Evolutionary conservation across 2,329 filamentous ascomycete species (phyloP).

Genomic region (Exophiala phaeomuriformis): DNA sequence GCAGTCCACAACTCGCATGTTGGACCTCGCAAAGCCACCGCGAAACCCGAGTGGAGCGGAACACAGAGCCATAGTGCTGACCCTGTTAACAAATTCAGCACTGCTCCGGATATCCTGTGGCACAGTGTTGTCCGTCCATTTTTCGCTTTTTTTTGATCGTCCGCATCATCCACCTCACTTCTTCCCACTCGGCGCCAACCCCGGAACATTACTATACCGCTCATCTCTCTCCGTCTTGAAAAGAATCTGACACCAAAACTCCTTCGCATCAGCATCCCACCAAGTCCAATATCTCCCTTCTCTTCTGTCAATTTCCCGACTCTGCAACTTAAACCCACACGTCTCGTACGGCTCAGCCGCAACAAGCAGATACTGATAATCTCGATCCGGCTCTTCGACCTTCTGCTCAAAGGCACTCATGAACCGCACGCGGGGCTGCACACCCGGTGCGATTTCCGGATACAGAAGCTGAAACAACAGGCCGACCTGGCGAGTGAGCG

Average conservation of each 20-base stretch:
- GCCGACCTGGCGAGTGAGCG: slow-evolving; percentile 78
- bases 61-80: no score
- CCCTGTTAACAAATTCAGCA: not conserved
- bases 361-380: slow-evolving; percentile 88
- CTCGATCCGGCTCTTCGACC: slow-evolving; percentile 87
- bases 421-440: slow-evolving; percentile 78
- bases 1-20: no score
- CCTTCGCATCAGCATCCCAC: slow-evolving; percentile 92
- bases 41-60: no score
- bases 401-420: slow-evolving; percentile 98
- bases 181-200: slow-evolving; percentile 45
- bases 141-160: not conserved
- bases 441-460: slow-evolving; percentile 73
- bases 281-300: slow-evolving; percentile 87
- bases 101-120: not conserved
- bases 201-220: slow-evolving; percentile 64
- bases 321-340: slow-evolving; percentile 91
- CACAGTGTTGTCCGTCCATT: not conserved
- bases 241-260: slow-evolving; percentile 96
- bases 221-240: slow-evolving; percentile 98
- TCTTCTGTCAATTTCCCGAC: slow-evolving; percentile 80
- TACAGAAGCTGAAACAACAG: slow-evolving; percentile 95
- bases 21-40: no score
- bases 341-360: slow-evolving; percentile 98
- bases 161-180: slow-evolving; percentile 1